Evolutionary conservation across 2,329 filamentous ascomycete genomes (phyloP).

Genomic region (Penicillium frequentans): DNA sequence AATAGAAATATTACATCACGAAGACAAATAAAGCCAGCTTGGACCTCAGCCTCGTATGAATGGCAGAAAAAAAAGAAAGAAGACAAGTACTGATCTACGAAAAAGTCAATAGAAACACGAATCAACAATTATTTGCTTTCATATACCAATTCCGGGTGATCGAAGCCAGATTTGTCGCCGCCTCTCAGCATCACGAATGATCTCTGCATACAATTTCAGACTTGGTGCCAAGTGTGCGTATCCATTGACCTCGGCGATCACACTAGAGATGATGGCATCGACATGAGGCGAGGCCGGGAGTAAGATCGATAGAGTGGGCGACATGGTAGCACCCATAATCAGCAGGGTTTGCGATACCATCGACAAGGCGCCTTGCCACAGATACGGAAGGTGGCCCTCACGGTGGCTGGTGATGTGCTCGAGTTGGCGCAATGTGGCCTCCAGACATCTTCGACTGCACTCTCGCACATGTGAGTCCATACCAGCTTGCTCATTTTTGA

Average conservation of each 20-base stretch:
- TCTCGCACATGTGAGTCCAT: slow-evolving; percentile 72
- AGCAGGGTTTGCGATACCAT: slow-evolving; percentile 80
- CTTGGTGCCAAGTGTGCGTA: slow-evolving; percentile 76
- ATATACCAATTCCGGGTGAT: slow-evolving; percentile 12
- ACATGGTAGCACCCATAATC: slow-evolving; percentile 84
- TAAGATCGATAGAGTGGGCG: slow-evolving; percentile 67
- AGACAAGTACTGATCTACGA: not conserved
- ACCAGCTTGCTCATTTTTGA: slow-evolving; percentile 73
- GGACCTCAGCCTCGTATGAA: not conserved
- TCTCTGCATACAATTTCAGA: slow-evolving; percentile 72
- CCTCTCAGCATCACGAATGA: slow-evolving; percentile 75
- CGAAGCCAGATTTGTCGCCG: slow-evolving; percentile 56
- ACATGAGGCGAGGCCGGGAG: slow-evolving; percentile 59
- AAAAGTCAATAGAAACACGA: not conserved
- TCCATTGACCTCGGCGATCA: slow-evolving; percentile 72
- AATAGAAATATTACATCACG: not conserved
- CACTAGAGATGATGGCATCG: slow-evolving; percentile 74
- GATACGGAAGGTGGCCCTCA: slow-evolving; percentile 79
- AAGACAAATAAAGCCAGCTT: not conserved
- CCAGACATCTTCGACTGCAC: slow-evolving; percentile 77
- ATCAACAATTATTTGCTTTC: not conserved
- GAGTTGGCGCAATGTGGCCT: slow-evolving; percentile 75
- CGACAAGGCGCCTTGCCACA: slow-evolving; percentile 81
- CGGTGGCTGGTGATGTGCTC: slow-evolving; percentile 78
- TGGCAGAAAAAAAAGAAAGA: not conserved